Conservation (phyloP, 768 basidiomycete genomes). For the Albatrellus ellisii region DNA sequence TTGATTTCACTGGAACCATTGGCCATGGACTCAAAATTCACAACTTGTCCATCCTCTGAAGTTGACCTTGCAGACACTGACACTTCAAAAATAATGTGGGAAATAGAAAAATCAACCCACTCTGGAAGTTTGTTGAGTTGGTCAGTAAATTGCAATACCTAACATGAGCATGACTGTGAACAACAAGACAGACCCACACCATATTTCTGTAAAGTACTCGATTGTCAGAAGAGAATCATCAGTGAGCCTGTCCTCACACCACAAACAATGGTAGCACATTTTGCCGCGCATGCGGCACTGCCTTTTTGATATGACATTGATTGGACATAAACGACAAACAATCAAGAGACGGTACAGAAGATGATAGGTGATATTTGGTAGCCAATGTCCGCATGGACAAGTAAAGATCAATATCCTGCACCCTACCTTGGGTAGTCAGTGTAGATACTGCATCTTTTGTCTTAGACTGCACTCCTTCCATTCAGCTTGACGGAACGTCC, state of each 20-base stretch:
- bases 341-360: no score
- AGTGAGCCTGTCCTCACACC: no score
- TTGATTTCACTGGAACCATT: neutral
- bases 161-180: neutral
- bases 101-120: constrained; percentile 3
- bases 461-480: no score
- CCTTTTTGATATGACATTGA: no score
- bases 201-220: constrained; percentile 3
- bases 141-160: neutral
- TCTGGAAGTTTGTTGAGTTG: neutral
- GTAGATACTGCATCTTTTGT: no score
- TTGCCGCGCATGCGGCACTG: no score
- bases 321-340: no score
- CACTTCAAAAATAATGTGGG: constrained; percentile 3
- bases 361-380: no score
- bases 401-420: no score
- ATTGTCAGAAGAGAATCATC: constrained; percentile 2
- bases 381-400: no score
- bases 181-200: neutral
- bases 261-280: no score
- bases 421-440: no score
- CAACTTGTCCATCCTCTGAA: neutral
- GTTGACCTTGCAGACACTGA: neutral
- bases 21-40: constrained; percentile 3
- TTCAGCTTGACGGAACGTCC: constrained; percentile 14